Conservation (phyloP, 352 stramenopile species). For the Pythium coloratum region DNA sequence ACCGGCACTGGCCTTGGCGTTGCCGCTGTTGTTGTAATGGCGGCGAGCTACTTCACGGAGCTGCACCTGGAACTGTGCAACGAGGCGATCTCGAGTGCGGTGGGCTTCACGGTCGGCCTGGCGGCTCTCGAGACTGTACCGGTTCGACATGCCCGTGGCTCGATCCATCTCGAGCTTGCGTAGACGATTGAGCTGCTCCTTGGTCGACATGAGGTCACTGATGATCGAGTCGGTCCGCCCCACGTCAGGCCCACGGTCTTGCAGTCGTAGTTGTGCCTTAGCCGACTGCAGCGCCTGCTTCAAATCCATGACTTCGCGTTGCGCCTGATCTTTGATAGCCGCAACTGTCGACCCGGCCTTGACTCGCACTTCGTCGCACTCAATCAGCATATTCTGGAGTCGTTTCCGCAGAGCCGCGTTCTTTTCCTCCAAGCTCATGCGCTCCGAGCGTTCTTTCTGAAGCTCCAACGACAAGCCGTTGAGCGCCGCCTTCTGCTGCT, state of each 20-base stretch:
- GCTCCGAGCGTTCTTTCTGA: conserved; percentile 55
- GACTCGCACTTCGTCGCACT: conserved; percentile 71
- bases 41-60: conserved; percentile 47
- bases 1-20: background rate
- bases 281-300: conserved; percentile 40
- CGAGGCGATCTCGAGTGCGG: conserved; percentile 47
- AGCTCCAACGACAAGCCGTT: conserved; percentile 57
- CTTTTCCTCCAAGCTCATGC: conserved; percentile 57
- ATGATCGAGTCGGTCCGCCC: conserved; percentile 48
- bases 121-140: conserved; percentile 54
- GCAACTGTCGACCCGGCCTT: conserved; percentile 46
- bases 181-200: conserved; percentile 51
- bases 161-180: conserved; percentile 56
- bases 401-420: conserved; percentile 64
- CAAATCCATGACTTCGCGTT: conserved; percentile 47
- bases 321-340: conserved; percentile 50
- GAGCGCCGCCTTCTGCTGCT: conserved; percentile 40
- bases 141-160: conserved; percentile 38
- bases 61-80: conserved; percentile 44
- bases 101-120: conserved; percentile 55
- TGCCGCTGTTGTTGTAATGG: conserved; percentile 26
- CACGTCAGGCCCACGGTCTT: conserved; percentile 59
- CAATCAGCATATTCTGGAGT: conserved; percentile 78
- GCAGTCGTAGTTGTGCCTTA: conserved; percentile 54
- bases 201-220: conserved; percentile 40